Percentiles rank a stretch among this genome's conserved stretches.
Conservation (phyloP, 495 filamentous ascomycete genomes). For the Penicillium silybi region DNA sequence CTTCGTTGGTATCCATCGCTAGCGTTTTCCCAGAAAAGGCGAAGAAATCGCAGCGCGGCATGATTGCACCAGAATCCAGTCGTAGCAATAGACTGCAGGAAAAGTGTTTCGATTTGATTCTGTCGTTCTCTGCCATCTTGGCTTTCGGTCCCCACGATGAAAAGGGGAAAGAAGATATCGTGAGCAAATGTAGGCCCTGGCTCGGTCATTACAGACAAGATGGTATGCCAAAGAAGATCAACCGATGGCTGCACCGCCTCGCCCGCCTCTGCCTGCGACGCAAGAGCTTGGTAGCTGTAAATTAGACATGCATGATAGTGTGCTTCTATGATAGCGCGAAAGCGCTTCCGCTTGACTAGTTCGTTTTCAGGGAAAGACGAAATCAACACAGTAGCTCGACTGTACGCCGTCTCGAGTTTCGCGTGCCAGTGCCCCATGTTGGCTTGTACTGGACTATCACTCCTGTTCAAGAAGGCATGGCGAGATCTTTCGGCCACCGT, state of each 20-base stretch:
- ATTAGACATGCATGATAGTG: conserved; percentile 16
- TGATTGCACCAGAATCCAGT: conserved; percentile 22
- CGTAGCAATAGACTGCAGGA: conserved; percentile 8
- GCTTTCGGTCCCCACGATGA: conserved; percentile 15
- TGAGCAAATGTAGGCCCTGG: conserved; percentile 9
- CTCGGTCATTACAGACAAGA: background rate
- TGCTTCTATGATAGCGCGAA: conserved; percentile 8
- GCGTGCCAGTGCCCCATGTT: conserved; percentile 11
- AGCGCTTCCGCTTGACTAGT: background rate
- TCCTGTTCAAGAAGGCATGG: background rate
- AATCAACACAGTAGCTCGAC: background rate
- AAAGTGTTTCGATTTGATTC: conserved; percentile 4
- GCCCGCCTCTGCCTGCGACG: background rate
- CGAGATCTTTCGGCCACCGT: conserved; percentile 8
- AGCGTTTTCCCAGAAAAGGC: conserved; percentile 6
- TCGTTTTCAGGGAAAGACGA: background rate
- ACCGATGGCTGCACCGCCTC: background rate
- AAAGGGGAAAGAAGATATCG: conserved; percentile 19
- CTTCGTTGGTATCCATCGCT: background rate
- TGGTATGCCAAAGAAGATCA: conserved; percentile 2
- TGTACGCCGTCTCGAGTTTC: conserved; percentile 10
- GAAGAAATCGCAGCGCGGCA: conserved; percentile 14
- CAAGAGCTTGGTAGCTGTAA: conserved; percentile 16
- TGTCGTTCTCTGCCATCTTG: background rate
- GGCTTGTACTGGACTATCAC: background rate